Evolutionary conservation across 768 basidiomycete genomes (phyloP).

Genomic region (Auricularia auricula-judae): DNA sequence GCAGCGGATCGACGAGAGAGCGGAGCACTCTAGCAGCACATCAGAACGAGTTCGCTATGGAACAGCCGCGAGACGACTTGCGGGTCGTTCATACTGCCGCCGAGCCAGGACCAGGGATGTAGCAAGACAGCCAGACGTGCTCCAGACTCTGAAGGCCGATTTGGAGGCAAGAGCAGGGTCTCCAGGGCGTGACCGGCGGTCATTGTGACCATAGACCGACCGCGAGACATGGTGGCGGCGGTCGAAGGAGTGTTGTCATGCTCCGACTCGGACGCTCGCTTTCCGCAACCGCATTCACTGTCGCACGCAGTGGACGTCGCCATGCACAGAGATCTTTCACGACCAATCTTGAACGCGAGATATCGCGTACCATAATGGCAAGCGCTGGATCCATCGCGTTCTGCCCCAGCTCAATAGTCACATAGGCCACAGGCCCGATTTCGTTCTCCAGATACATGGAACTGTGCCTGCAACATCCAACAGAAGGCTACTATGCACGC

Average conservation of each 20-base stretch:
- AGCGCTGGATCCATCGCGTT: background rate
- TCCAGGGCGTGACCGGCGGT: background rate
- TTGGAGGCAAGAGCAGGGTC: background rate
- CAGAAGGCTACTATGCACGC: conserved; percentile 70
- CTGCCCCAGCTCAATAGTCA: background rate
- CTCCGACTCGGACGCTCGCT: background rate
- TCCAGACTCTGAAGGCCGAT: too few species aligned
- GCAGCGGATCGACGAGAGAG: conserved; percentile 24
- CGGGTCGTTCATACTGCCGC: conserved; percentile 69
- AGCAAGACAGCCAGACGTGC: conserved; percentile 42
- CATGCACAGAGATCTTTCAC: background rate
- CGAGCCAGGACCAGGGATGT: conserved; percentile 82
- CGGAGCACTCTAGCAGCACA: conserved; percentile 26
- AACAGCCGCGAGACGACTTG: conserved; percentile 27
- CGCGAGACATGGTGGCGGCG: background rate
- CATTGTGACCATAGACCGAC: background rate
- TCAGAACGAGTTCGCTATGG: background rate
- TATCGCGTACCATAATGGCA: background rate
- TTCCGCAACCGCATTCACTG: background rate
- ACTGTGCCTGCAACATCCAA: conserved; percentile 81
- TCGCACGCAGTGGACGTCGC: background rate
- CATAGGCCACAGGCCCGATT: conserved; percentile 78
- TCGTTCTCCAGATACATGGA: conserved; percentile 87
- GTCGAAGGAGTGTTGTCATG: background rate
- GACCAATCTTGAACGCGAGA: background rate